These are phyloP conservation scores for Diaporthe vaccinii DNA, from an alignment of 2,329 filamentous ascomycete species.

Conservation along the genomic window DNA sequence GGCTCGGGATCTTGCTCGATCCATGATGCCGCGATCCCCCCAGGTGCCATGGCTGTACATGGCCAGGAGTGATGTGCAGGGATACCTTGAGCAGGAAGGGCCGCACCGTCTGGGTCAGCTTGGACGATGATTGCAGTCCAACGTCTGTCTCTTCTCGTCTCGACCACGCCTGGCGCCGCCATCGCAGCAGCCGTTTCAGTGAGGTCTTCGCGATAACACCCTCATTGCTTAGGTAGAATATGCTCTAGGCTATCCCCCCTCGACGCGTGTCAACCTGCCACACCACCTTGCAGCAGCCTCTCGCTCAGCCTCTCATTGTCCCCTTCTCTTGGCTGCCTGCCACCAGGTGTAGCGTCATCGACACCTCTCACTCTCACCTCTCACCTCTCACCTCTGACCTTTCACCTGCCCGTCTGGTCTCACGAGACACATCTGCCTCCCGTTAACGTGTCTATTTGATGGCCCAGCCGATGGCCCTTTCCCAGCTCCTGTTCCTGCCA, in stretches of 20 bases:
- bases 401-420: not conserved
- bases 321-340: not conserved
- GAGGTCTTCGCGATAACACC: conserved; percentile 5
- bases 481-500: conserved; percentile 3
- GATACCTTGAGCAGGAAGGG: not conserved
- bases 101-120: conserved; percentile 5
- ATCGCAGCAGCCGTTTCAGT: not conserved
- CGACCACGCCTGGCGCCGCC: not conserved
- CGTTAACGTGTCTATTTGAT: not conserved
- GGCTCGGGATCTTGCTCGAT: conserved; percentile 24
- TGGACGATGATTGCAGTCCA: not conserved
- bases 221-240: not conserved
- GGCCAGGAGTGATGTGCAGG: not conserved
- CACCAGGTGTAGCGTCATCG: conserved; percentile 3
- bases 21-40: conserved; percentile 31
- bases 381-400: not conserved
- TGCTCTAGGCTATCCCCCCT: not conserved
- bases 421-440: not conserved
- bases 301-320: not conserved
- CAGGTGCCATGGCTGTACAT: not conserved
- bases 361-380: not conserved
- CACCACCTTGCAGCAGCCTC: not conserved
- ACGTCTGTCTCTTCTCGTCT: not conserved
- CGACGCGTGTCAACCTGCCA: not conserved
- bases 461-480: not conserved